Evolutionary conservation across 2,329 filamentous ascomycete species (phyloP), one percentile per base, ranked within the genome.

Genomic region (Tricladium varicosporioides): DNA sequence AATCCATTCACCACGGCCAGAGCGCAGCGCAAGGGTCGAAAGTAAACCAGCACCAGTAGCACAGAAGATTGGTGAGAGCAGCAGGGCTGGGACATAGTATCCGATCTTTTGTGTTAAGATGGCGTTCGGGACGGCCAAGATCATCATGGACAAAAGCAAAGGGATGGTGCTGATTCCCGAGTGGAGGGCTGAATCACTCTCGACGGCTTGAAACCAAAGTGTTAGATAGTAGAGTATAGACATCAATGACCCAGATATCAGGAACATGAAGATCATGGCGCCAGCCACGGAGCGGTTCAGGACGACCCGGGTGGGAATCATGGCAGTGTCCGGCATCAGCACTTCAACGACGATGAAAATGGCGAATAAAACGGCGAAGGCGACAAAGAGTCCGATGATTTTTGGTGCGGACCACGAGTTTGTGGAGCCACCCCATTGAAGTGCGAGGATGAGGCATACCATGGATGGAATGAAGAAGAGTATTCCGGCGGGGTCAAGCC

Each of bases 161-260:
- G 70, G 70, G 10, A 72, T 62, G 5, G 75, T 57, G 32, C 71
- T 70, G 51, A 78, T 76, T 22, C 76, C 76, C 4, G 74, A 76
- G 22, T 73, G 70, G 48, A 70, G 61, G 5, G 58, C 56, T 5
- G 71, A 70, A 16, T 74, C 70, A 13, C 70, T 70, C 43, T 73
- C 72, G 56, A 76, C 71, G 3, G 72, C 73, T 54, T 78, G 75
- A 63, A 77, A 77, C 69, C 72, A 78, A 57, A 76, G 73, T 48
- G 79, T 73, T 48, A 76, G 71, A 40, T 74, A 72, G 18, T 76
- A 73, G 60, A 72, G 74, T 59, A 85, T 84, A 54, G 82, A 50
- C 46, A 65, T 72, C 54, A 60, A 64, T 8, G 49, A 44, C 43
- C 50, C 51, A 13, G 51, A 53, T 31, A 75, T 62, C 52, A 68